Percentiles rank a stretch among this genome's conserved stretches.
Evolutionary conservation across 345 rosid genomes (phyloP).

Genomic region (Eucalyptus tenuipes): DNA sequence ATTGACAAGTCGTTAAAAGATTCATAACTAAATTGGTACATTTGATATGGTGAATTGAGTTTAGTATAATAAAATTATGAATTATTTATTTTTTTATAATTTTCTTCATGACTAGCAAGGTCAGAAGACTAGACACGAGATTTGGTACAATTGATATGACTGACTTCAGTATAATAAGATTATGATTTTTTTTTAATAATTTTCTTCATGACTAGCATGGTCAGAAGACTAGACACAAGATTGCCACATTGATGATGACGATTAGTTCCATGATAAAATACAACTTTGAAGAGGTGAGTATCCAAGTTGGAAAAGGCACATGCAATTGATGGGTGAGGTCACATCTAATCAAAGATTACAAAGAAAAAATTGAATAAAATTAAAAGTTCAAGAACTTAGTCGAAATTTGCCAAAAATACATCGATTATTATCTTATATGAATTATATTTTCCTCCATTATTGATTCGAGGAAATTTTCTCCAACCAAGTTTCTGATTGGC

Average conservation of each 20-base stretch:
- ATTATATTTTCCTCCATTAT: background rate
- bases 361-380: background rate
- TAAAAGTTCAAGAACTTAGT: fast-evolving
- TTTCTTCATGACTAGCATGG: background rate
- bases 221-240: background rate
- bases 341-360: background rate
- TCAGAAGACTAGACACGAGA: no score
- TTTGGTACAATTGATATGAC: fast-evolving
- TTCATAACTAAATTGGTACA: fast-evolving
- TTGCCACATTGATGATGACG: background rate
- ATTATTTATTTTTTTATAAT: no score
- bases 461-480: background rate
- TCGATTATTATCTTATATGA: background rate
- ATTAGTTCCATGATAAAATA: background rate
- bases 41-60: no score
- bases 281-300: background rate
- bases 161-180: fast-evolving
- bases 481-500: fast-evolving
- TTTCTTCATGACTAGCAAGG: no score
- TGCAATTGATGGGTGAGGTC: background rate
- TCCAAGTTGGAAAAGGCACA: background rate
- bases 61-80: no score
- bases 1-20: fast-evolving
- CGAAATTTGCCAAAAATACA: background rate
- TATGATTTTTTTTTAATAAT: no score